A percentile compares a stretch with the other conserved stretches of the same genome.
Evolutionary conservation across 305 asterid genomes (phyloP).

Genomic region (Withania somnifera): DNA sequence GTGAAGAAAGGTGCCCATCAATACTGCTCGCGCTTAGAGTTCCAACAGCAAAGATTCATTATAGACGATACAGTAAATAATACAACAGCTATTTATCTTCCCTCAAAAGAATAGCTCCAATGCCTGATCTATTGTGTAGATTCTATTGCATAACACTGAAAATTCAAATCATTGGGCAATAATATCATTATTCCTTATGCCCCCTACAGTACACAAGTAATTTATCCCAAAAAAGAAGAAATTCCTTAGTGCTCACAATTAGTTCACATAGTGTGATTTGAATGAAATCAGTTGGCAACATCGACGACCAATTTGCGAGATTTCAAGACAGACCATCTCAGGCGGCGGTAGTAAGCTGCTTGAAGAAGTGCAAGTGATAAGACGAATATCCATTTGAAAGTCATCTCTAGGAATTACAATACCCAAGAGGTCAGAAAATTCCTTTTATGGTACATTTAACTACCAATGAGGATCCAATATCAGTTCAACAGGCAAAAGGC

Average conservation of each 20-base stretch:
- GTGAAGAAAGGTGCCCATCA: neutral
- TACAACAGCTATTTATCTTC: neutral
- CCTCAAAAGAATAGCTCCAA: neutral
- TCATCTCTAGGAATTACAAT: conserved; percentile 48
- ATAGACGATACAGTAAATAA: neutral
- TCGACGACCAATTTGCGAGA: conserved; percentile 84
- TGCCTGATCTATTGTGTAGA: neutral
- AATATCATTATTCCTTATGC: neutral
- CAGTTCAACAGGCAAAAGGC: neutral
- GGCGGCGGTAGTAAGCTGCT: conserved; percentile 76
- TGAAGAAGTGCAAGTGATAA: conserved; percentile 86
- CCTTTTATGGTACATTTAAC: neutral
- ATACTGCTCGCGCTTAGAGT: neutral
- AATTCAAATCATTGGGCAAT: neutral
- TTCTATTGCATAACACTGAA: neutral
- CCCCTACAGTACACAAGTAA: too few relatives aligned
- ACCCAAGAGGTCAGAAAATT: neutral
- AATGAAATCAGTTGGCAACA: conserved; percentile 46
- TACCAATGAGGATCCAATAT: neutral
- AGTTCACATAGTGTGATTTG: neutral
- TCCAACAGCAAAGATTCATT: neutral
- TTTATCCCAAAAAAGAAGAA: too few relatives aligned
- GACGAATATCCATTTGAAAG: conserved; percentile 88
- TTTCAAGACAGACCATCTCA: conserved; percentile 82
- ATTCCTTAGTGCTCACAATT: too few relatives aligned